These are phyloP conservation scores for Colletotrichum eleusines DNA, from an alignment of 2,329 filamentous ascomycete species.

Conservation along the genomic window DNA sequence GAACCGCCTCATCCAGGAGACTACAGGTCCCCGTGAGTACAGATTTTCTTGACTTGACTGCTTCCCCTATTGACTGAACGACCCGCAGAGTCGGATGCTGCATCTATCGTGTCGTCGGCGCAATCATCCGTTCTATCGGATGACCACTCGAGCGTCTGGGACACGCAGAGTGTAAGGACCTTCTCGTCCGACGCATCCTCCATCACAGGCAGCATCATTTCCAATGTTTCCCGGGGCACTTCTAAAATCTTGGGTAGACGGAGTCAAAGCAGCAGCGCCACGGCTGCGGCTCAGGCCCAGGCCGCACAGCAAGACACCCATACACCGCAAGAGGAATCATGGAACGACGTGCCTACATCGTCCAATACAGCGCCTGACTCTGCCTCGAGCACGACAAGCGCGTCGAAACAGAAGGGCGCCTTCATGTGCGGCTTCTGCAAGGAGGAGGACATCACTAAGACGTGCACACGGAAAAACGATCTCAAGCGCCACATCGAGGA, in stretches of 20 bases:
- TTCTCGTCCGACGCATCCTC: constrained; percentile 57
- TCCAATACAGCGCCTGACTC: constrained; percentile 43
- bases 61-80: constrained; percentile 9
- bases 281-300: constrained; percentile 37
- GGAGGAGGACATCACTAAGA: constrained; percentile 56
- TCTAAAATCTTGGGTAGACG: constrained; percentile 51
- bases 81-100: constrained; percentile 46
- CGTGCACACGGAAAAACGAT: constrained; percentile 61
- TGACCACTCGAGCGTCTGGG: constrained; percentile 53
- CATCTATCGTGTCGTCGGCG: constrained; percentile 52
- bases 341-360: constrained; percentile 28
- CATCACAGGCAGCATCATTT: constrained; percentile 55
- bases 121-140: constrained; percentile 53
- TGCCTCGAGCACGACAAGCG: constrained; percentile 42
- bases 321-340: constrained; percentile 32
- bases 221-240: constrained; percentile 54
- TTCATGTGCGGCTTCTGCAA: constrained; percentile 57
- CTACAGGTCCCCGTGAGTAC: constrained; percentile 49
- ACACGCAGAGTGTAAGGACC: constrained; percentile 52
- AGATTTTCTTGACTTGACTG: neutral
- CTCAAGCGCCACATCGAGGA: constrained; percentile 63
- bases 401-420: constrained; percentile 54
- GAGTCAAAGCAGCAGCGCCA: constrained; percentile 38
- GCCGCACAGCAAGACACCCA: constrained; percentile 33
- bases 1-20: constrained; percentile 51